phyloP scores from a whole-genome alignment of 129 eudicot genomes.

The Chrysanthemum makinoi region DNA sequence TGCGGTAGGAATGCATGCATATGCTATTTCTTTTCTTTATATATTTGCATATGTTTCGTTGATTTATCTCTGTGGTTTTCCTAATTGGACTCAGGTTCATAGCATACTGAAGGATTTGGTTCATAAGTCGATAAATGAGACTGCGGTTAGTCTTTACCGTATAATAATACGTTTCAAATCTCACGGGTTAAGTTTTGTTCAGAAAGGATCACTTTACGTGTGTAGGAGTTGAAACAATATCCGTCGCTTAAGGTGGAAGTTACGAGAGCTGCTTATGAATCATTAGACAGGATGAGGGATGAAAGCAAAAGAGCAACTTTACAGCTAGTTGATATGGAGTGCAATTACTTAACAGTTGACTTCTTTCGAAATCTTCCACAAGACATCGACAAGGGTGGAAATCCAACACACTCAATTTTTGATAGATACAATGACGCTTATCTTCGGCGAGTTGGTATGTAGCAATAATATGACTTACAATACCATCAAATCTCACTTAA shows the following conservation, averaged over 20 bases:
- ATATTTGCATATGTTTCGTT: too few species aligned
- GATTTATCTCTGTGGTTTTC: neutral
- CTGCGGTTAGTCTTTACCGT: slow-evolving; percentile 47
- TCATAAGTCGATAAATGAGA: slow-evolving; percentile 80
- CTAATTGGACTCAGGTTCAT: slow-evolving; percentile 64
- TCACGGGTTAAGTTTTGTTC: too few species aligned
- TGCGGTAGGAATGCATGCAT: slow-evolving; percentile 48
- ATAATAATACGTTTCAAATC: neutral
- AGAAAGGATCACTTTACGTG: neutral
- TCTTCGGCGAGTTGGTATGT: slow-evolving; percentile 81
- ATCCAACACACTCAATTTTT: slow-evolving; percentile 89
- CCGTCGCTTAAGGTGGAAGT: slow-evolving; percentile 93
- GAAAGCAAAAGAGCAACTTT: slow-evolving; percentile 89
- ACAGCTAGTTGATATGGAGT: slow-evolving; percentile 96
- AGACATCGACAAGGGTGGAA: slow-evolving; percentile 94
- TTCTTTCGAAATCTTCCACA: slow-evolving; percentile 98
- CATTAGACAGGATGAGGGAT: slow-evolving; percentile 80
- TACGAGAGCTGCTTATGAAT: slow-evolving; percentile 68
- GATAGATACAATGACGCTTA: slow-evolving; percentile 92
- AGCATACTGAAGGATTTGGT: slow-evolving; percentile 82
- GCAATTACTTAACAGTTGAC: slow-evolving; percentile 85
- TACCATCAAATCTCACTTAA: neutral
- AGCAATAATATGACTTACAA: neutral
- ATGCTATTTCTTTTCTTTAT: neutral
- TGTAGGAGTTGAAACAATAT: slow-evolving; percentile 89